These are phyloP conservation scores for Chloris gayana DNA, from an alignment of 176 grass and related monocot species.

Conservation along the genomic window DNA sequence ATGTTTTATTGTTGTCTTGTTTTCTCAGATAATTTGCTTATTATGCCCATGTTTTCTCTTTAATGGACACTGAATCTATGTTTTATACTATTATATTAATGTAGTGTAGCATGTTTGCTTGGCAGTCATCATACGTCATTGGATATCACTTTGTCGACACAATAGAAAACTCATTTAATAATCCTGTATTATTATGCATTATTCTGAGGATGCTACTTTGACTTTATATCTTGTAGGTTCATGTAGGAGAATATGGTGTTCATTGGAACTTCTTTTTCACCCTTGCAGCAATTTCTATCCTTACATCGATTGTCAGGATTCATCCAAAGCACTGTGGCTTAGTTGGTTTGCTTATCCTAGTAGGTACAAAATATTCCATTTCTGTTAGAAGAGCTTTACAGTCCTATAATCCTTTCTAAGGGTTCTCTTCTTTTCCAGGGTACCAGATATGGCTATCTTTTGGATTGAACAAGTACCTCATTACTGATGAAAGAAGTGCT, in stretches of 20 bases:
- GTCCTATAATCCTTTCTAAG: constrained; percentile 11
- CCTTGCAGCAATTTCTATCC: constrained; percentile 77
- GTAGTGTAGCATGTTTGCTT: constrained; percentile 11
- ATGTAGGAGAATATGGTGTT: constrained; percentile 96
- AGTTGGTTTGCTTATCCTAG: constrained; percentile 72
- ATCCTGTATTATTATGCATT: constrained; percentile 35
- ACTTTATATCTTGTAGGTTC: constrained; percentile 64
- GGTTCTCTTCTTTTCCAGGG: constrained; percentile 48
- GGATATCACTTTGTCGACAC: not conserved
- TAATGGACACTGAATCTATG: not conserved
- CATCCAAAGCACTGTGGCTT: constrained; percentile 80
- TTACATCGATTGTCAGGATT: constrained; percentile 75
- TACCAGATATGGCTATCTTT: constrained; percentile 70
- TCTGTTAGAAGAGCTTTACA: constrained; percentile 19
- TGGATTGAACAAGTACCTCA: constrained; percentile 84
- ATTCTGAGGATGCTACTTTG: constrained; percentile 31
- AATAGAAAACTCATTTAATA: constrained; percentile 1
- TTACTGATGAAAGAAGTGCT: constrained; percentile 72
- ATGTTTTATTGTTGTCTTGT: not conserved
- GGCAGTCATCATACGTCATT: constrained; percentile 20
- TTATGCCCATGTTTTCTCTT: constrained; percentile 11
- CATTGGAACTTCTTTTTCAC: constrained; percentile 99
- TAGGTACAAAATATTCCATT: constrained; percentile 52
- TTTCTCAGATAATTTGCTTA: not conserved
- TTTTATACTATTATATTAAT: not conserved